Conservation (phyloP, 2,329 filamentous ascomycete genomes). For the Penicillium crustosum region DNA sequence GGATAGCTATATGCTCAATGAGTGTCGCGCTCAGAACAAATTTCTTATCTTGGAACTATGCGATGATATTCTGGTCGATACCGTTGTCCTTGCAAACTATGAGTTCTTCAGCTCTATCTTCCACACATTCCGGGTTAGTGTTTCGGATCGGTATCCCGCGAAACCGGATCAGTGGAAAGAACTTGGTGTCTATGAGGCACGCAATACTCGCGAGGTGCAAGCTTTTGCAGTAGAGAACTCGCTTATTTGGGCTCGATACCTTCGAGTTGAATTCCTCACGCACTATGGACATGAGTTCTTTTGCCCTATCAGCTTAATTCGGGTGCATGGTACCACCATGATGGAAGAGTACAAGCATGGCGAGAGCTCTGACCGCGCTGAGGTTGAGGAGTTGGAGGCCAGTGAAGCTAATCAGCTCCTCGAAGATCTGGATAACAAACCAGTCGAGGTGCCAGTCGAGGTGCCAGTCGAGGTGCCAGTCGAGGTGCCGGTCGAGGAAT, state of each 20-base stretch:
- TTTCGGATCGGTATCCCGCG: conserved; percentile 91
- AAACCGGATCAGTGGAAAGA: conserved; percentile 91
- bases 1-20: conserved; percentile 96
- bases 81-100: conserved; percentile 94
- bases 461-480: conserved; percentile 27
- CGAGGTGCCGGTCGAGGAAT: conserved; percentile 28
- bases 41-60: conserved; percentile 94
- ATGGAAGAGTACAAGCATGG: conserved; percentile 93
- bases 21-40: conserved; percentile 83
- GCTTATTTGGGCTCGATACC: conserved; percentile 90
- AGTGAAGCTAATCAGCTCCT: conserved; percentile 23
- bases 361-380: conserved; percentile 62
- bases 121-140: conserved; percentile 83
- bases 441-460: conserved; percentile 25
- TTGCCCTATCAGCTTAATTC: conserved; percentile 84
- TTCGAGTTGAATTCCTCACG: conserved; percentile 85
- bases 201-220: conserved; percentile 90
- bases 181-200: conserved; percentile 82
- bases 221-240: conserved; percentile 93
- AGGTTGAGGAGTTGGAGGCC: conserved; percentile 60
- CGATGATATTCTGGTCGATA: conserved; percentile 83
- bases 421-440: conserved; percentile 17
- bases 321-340: conserved; percentile 90
- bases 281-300: conserved; percentile 98
- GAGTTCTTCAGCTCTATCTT: conserved; percentile 99